Conservation (phyloP, 1,284 basidiomycete species). For the Earliella scabrosa region DNA sequence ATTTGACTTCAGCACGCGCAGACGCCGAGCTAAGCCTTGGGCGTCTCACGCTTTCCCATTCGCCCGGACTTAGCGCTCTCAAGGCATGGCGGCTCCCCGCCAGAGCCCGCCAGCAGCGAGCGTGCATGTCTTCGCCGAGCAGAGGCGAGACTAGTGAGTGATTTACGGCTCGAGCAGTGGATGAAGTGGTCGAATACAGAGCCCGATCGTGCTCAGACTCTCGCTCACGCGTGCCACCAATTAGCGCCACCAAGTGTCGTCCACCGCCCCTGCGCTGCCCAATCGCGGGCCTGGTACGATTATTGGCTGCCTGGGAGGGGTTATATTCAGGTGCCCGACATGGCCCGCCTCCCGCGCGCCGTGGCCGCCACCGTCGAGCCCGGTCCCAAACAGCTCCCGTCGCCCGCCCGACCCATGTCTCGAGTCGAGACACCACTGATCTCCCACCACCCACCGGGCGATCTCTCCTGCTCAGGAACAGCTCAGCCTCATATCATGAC, state of each 20-base stretch:
- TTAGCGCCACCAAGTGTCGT: constrained; percentile 5
- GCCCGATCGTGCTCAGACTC: background rate
- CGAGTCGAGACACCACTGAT: background rate
- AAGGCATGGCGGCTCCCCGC: background rate
- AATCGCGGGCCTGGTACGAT: background rate
- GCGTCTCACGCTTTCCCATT: too few species aligned
- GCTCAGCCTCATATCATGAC: background rate
- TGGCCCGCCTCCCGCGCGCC: background rate
- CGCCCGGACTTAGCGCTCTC: background rate
- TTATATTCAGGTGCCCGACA: constrained; percentile 3
- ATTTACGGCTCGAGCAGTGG: too few species aligned
- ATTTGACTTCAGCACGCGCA: constrained; percentile 11
- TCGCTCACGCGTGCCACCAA: constrained; percentile 3
- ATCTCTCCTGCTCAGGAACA: too few species aligned
- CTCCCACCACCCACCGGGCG: background rate
- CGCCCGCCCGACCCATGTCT: background rate
- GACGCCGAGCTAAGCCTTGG: too few species aligned
- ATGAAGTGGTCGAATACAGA: background rate
- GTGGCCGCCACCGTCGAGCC: constrained; percentile 1
- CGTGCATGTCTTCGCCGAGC: too few species aligned
- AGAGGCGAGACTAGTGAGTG: too few species aligned
- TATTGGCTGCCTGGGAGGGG: background rate
- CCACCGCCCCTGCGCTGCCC: background rate
- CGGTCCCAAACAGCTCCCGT: background rate
- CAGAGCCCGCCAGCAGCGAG: background rate